phyloP scores from a whole-genome alignment of 2,329 filamentous ascomycete genomes.

The Pseudopithomyces chartarum region DNA sequence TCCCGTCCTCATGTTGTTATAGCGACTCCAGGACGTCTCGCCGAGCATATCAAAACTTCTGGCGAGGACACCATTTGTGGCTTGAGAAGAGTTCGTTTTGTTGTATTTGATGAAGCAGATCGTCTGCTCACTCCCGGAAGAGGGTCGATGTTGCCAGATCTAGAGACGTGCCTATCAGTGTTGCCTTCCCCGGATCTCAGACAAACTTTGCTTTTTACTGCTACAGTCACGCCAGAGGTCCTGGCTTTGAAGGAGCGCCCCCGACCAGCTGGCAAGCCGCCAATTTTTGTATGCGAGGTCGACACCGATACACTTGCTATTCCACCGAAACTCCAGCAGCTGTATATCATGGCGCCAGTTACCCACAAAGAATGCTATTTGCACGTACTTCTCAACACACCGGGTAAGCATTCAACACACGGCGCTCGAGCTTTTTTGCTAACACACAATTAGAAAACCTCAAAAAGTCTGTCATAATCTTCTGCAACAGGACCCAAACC shows the following conservation, averaged over 20 bases:
- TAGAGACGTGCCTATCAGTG: slow-evolving; percentile 83
- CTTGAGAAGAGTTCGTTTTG: slow-evolving; percentile 76
- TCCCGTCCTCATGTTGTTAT: slow-evolving; percentile 89
- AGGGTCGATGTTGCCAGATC: slow-evolving; percentile 92
- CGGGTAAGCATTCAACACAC: slow-evolving; percentile 10
- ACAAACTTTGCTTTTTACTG: slow-evolving; percentile 96
- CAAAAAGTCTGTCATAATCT: slow-evolving; percentile 82
- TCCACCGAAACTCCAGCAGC: slow-evolving; percentile 79
- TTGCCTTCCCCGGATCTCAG: slow-evolving; percentile 77
- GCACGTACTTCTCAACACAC: slow-evolving; percentile 82
- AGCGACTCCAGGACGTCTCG: slow-evolving; percentile 85
- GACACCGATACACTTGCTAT: slow-evolving; percentile 75
- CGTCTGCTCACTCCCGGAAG: slow-evolving; percentile 75
- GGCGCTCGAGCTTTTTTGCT: not conserved
- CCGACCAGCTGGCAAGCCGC: slow-evolving; percentile 70
- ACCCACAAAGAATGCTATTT: slow-evolving; percentile 95
- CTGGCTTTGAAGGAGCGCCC: slow-evolving; percentile 82
- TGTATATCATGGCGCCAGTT: slow-evolving; percentile 84
- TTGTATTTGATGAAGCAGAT: slow-evolving; percentile 96
- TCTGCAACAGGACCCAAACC: slow-evolving; percentile 89
- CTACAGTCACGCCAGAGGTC: slow-evolving; percentile 92
- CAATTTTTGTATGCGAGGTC: slow-evolving; percentile 88
- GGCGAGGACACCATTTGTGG: slow-evolving; percentile 89
- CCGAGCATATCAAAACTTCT: slow-evolving; percentile 90
- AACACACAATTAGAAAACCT: slow-evolving; percentile 60